Percentiles rank a stretch among this genome's conserved stretches.
Conservation (phyloP, 2,329 filamentous ascomycete species). For the Beauveria medogensis region DNA sequence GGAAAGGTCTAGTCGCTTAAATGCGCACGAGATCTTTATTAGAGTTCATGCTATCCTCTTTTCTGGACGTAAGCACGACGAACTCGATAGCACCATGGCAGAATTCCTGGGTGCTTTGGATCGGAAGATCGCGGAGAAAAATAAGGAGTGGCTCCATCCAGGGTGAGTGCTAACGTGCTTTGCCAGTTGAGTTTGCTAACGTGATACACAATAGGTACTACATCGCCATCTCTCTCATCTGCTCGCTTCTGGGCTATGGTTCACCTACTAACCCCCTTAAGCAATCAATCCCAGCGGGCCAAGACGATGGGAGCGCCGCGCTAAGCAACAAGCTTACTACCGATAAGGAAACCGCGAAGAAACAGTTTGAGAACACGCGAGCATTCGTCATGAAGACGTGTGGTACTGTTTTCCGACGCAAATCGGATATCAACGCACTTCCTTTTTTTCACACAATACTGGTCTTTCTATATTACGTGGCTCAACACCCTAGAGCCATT, state of each 20-base stretch:
- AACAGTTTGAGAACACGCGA: constrained; percentile 28
- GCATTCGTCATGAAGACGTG: constrained; percentile 37
- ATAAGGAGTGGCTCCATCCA: constrained; percentile 43
- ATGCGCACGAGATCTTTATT: constrained; percentile 50
- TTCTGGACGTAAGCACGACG: constrained; percentile 37
- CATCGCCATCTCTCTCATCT: constrained; percentile 25
- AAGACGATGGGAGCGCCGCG: constrained; percentile 4
- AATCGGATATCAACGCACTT: constrained; percentile 50
- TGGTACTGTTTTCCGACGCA: constrained; percentile 39
- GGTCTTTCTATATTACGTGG: constrained; percentile 46
- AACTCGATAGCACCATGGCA: constrained; percentile 35
- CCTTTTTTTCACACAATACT: constrained; percentile 56
- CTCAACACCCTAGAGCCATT: constrained; percentile 33
- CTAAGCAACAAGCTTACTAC: too few species aligned
- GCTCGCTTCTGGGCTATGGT: constrained; percentile 27
- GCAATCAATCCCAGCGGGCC: constrained; percentile 16
- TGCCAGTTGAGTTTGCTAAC: background rate
- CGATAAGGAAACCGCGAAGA: constrained; percentile 12
- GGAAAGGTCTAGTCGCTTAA: constrained; percentile 25
- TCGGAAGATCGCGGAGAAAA: constrained; percentile 43
- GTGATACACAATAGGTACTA: background rate
- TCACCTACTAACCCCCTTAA: constrained; percentile 36
- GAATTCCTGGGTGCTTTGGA: constrained; percentile 49
- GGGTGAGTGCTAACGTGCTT: constrained; percentile 24
- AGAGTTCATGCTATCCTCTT: constrained; percentile 59